Percentiles rank a stretch among this genome's conserved stretches.
Conservation (phyloP, 176 grass and related monocot species). For the Olyra latifolia region DNA sequence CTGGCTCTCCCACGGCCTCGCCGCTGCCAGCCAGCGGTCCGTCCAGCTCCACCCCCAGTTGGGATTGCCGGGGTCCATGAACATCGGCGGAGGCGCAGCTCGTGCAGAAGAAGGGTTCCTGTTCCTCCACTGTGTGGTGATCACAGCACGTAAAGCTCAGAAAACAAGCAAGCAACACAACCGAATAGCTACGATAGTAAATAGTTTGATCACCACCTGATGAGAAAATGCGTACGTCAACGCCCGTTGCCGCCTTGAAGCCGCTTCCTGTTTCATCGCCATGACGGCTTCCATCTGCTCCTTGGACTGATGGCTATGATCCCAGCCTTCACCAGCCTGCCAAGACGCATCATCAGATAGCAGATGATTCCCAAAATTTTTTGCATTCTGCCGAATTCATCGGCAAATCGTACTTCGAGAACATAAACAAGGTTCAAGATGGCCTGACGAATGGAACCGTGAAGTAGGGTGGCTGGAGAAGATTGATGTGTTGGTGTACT, state of each 20-base stretch:
- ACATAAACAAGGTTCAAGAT: not conserved
- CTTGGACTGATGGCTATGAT: conserved; percentile 66
- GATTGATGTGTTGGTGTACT: not conserved
- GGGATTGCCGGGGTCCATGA: conserved; percentile 64
- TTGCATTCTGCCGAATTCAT: not conserved
- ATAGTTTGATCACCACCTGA: conserved; percentile 53
- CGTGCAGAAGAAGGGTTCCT: conserved; percentile 58
- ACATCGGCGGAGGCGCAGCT: conserved; percentile 43
- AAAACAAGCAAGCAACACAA: not conserved
- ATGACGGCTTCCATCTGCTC: conserved; percentile 63
- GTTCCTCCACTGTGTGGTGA: conserved; percentile 56
- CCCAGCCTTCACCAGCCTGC: conserved; percentile 69
- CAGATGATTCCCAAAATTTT: not conserved
- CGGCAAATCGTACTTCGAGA: not conserved
- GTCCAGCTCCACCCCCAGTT: conserved; percentile 92
- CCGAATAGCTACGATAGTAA: no score
- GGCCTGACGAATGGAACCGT: not conserved
- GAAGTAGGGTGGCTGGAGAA: not conserved
- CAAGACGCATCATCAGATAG: not conserved
- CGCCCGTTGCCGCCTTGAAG: conserved; percentile 61
- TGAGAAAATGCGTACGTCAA: conserved; percentile 80
- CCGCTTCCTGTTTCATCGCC: conserved; percentile 61
- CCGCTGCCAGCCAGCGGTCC: conserved; percentile 74
- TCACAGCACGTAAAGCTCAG: conserved; percentile 30
- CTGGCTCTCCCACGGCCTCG: conserved; percentile 69